Percentiles rank a stretch among this genome's conserved stretches.
Conservation (phyloP, 225 moss, liverwort and hornwort genomes). For the Polytrichum formosum region DNA sequence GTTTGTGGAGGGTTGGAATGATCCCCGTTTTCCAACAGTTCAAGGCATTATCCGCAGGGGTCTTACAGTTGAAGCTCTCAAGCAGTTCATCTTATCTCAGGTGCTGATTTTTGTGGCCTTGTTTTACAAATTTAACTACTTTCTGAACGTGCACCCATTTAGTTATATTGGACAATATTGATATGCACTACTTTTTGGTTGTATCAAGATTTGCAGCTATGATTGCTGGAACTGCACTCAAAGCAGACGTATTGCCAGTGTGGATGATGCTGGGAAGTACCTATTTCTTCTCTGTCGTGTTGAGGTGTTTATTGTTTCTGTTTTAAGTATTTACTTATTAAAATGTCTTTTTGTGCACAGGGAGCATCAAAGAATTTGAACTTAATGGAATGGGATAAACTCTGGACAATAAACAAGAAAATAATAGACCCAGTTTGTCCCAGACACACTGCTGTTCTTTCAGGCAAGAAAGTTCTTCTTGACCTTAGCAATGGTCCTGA, state of each 20-base stretch:
- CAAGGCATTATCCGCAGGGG: conserved; percentile 69
- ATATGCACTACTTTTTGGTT: too few relatives aligned
- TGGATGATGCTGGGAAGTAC: too few relatives aligned
- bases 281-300: too few relatives aligned
- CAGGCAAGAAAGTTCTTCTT: conserved; percentile 63
- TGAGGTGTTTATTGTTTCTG: too few relatives aligned
- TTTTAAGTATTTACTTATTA: not conserved
- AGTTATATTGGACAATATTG: too few relatives aligned
- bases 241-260: not conserved
- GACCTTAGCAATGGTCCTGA: conserved; percentile 63
- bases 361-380: conserved; percentile 87
- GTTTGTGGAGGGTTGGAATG: conserved; percentile 88
- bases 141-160: too few relatives aligned
- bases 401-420: conserved; percentile 92
- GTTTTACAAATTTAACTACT: not conserved
- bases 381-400: conserved; percentile 92
- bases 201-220: not conserved
- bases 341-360: conserved; percentile 20
- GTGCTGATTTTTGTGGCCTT: conserved; percentile 17
- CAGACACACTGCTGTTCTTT: conserved; percentile 67
- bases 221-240: not conserved
- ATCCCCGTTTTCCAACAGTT: conserved; percentile 86
- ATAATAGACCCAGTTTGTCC: conserved; percentile 76
- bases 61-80: conserved; percentile 71
- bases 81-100: conserved; percentile 78